Evolutionary conservation across 257 asterid species (phyloP).

Genomic region (Primulina tabacum): DNA sequence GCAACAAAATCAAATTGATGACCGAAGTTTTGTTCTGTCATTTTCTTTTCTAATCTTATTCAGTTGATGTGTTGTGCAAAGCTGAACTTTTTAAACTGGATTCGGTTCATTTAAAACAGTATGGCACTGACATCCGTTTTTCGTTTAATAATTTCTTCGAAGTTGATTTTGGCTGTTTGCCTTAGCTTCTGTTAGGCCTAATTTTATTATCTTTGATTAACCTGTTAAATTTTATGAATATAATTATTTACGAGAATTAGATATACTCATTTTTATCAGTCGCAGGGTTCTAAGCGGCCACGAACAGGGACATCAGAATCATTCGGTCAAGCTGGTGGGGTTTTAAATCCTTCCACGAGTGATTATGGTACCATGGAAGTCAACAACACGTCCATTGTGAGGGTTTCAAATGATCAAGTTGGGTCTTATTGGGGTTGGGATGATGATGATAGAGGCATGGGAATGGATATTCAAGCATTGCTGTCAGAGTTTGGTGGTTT

Average conservation of each 20-base stretch:
- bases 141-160: no score
- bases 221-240: not conserved
- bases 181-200: conserved; percentile 1
- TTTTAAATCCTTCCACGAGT: conserved; percentile 62
- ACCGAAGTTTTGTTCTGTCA: no score
- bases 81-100: no score
- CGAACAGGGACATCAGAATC: conserved; percentile 83
- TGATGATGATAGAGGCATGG: conserved; percentile 75
- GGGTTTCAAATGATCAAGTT: conserved; percentile 53
- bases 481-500: conserved; percentile 95
- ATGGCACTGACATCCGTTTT: no score
- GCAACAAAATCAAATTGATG: no score
- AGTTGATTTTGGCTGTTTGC: conserved; percentile 1
- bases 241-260: conserved; percentile 3
- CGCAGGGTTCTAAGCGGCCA: conserved; percentile 76
- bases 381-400: conserved; percentile 43
- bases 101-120: no score
- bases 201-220: conserved; percentile 7
- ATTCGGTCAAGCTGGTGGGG: conserved; percentile 68
- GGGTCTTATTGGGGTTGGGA: conserved; percentile 89
- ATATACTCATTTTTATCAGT: conserved; percentile 14
- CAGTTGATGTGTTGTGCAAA: no score
- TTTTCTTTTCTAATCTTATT: no score
- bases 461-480: conserved; percentile 86
- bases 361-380: conserved; percentile 74